phyloP scores from a whole-genome alignment of 345 rosid species.

The Passiflora organensis region DNA sequence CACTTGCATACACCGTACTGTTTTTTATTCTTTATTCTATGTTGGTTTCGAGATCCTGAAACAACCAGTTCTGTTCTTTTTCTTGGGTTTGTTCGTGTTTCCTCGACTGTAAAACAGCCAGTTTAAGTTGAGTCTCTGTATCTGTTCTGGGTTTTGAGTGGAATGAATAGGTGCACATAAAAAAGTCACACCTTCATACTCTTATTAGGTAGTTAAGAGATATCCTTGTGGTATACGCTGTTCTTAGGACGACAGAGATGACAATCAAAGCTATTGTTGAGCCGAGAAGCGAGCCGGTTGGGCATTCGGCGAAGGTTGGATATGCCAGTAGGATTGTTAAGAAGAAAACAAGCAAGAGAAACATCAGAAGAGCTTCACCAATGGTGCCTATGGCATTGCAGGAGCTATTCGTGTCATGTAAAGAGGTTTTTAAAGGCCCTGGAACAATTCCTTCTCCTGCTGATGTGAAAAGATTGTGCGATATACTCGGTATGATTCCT shows the following conservation, averaged over 20 bases:
- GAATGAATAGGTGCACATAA: background rate
- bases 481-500: slow-evolving; percentile 41
- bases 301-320: slow-evolving; percentile 28
- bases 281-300: slow-evolving; percentile 23
- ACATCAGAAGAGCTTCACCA: background rate
- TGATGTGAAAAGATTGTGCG: slow-evolving; percentile 37
- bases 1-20: background rate
- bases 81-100: too few relatives aligned
- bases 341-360: slow-evolving; percentile 23
- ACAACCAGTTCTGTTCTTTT: too few relatives aligned
- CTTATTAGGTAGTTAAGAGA: background rate
- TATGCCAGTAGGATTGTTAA: slow-evolving; percentile 22
- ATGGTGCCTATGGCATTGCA: slow-evolving; percentile 31
- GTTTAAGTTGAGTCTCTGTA: too few relatives aligned
- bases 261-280: slow-evolving; percentile 33
- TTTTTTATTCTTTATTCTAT: background rate
- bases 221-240: background rate
- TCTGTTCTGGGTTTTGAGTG: too few relatives aligned
- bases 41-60: background rate
- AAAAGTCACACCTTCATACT: too few relatives aligned
- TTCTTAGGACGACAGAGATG: slow-evolving; percentile 1
- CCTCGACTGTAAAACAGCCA: too few relatives aligned
- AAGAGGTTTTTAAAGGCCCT: slow-evolving; percentile 47
- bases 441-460: slow-evolving; percentile 44
- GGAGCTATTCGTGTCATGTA: slow-evolving; percentile 42